A percentile compares a stretch with the other conserved stretches of the same genome.
Conservation (phyloP, 1,139 yeast genomes). For the Pneumocystis wakefieldiae region DNA sequence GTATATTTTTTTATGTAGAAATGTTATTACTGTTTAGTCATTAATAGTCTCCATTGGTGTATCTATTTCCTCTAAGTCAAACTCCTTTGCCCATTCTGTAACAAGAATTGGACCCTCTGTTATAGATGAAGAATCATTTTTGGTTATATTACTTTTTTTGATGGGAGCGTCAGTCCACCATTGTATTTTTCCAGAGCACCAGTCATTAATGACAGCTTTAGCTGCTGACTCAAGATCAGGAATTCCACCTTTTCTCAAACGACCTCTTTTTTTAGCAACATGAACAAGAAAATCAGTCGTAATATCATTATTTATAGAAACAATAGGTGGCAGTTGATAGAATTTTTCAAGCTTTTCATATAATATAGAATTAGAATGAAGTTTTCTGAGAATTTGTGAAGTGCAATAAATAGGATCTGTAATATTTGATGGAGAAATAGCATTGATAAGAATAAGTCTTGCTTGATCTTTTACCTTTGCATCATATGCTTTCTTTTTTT, state of each 20-base stretch:
- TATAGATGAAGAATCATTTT: conserved; percentile 24
- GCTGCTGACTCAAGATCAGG: conserved; percentile 86
- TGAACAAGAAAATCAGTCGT: conserved; percentile 73
- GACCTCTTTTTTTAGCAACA: conserved; percentile 82
- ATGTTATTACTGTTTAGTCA: not conserved
- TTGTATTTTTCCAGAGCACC: conserved; percentile 90
- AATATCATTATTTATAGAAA: conserved; percentile 26
- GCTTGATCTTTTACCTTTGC: conserved; percentile 63
- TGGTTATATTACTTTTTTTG: conserved; percentile 26
- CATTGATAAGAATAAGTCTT: conserved; percentile 71
- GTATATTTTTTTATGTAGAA: not conserved
- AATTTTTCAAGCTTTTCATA: conserved; percentile 56
- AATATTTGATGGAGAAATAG: conserved; percentile 77
- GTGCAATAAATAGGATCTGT: conserved; percentile 77
- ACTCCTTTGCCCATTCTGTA: conserved; percentile 83
- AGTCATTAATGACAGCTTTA: conserved; percentile 66
- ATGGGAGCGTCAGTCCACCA: conserved; percentile 85
- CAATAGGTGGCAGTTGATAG: conserved; percentile 72
- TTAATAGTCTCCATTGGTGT: not conserved
- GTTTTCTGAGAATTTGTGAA: conserved; percentile 55
- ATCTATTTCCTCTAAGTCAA: conserved; percentile 52
- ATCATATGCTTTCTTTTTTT: not conserved
- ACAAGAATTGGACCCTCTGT: conserved; percentile 61
- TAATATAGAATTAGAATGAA: conserved; percentile 45
- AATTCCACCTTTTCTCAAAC: conserved; percentile 83